These are phyloP conservation scores for Alternaria conjuncta DNA, from an alignment of 2,329 filamentous ascomycete genomes.

Conservation along the genomic window DNA sequence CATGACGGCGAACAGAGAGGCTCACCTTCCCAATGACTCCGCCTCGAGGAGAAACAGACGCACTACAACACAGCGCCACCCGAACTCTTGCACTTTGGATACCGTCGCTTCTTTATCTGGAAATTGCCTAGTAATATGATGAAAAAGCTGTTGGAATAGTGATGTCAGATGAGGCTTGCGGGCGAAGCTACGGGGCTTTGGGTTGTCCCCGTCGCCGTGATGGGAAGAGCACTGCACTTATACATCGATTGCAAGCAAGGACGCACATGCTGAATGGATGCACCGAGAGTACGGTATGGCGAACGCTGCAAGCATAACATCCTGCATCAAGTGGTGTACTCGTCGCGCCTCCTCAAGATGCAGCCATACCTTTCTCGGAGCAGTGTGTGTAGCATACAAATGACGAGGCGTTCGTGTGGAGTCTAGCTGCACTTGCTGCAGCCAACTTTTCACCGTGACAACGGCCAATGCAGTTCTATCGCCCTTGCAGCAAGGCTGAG, in stretches of 20 bases:
- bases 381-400: slow-evolving; percentile 34
- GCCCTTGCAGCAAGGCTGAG: slow-evolving; percentile 48
- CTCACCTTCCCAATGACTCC: slow-evolving; percentile 31
- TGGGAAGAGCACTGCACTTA: slow-evolving; percentile 41
- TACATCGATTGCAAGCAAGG: slow-evolving; percentile 28
- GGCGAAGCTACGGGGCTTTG: slow-evolving; percentile 33
- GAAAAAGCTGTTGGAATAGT: slow-evolving; percentile 45
- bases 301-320: slow-evolving; percentile 29
- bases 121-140: slow-evolving; percentile 31
- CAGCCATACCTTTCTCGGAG: slow-evolving; percentile 39
- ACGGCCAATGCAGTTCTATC: slow-evolving; percentile 30
- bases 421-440: slow-evolving; percentile 32
- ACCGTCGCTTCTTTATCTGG: neutral
- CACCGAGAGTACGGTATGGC: slow-evolving; percentile 32
- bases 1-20: slow-evolving; percentile 11
- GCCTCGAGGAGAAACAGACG: slow-evolving; percentile 16
- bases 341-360: slow-evolving; percentile 33
- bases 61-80: slow-evolving; percentile 19
- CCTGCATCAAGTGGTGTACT: slow-evolving; percentile 41
- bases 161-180: slow-evolving; percentile 35
- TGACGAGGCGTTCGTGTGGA: slow-evolving; percentile 32
- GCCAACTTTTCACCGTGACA: slow-evolving; percentile 21
- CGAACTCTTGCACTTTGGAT: neutral
- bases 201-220: slow-evolving; percentile 25
- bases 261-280: slow-evolving; percentile 25